Percentiles rank a stretch among this genome's conserved stretches.
Evolutionary conservation across 2,329 filamentous ascomycete species (phyloP).

Genomic region (Aspergillus novofumigatus): DNA sequence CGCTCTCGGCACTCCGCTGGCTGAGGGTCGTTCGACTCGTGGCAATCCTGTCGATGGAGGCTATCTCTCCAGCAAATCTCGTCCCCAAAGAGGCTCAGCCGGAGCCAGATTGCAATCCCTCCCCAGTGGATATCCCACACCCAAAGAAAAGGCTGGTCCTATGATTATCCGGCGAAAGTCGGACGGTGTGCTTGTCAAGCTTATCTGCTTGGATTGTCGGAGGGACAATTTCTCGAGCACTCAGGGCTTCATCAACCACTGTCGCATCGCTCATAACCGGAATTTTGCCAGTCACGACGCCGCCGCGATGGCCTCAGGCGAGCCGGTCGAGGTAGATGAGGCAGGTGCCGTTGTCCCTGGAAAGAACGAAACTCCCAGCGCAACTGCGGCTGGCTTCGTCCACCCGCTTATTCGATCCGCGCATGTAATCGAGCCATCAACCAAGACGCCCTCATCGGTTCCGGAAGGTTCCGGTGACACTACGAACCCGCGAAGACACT

Average conservation of each 20-base stretch:
- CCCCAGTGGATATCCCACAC: constrained; percentile 64
- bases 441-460: constrained; percentile 13
- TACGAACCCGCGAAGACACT: constrained; percentile 18
- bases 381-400: constrained; percentile 48
- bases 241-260: constrained; percentile 99
- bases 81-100: constrained; percentile 55
- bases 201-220: constrained; percentile 84
- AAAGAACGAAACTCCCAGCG: constrained; percentile 26
- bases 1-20: constrained; percentile 40
- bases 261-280: constrained; percentile 87
- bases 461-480: constrained; percentile 8
- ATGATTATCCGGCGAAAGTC: constrained; percentile 77
- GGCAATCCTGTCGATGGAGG: constrained; percentile 62
- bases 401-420: constrained; percentile 61
- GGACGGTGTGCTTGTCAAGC: constrained; percentile 81
- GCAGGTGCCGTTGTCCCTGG: constrained; percentile 45
- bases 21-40: constrained; percentile 74
- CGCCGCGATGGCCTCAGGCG: constrained; percentile 81
- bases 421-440: constrained; percentile 28
- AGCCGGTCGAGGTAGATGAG: constrained; percentile 70
- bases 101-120: constrained; percentile 66
- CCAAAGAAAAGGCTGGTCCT: constrained; percentile 78
- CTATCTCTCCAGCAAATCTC: constrained; percentile 50
- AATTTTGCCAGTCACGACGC: constrained; percentile 96
- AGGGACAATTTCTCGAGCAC: constrained; percentile 92